Base-by-base conservation (phyloP, 768 basidiomycete species). In the Termitomyces sp. region DNA sequence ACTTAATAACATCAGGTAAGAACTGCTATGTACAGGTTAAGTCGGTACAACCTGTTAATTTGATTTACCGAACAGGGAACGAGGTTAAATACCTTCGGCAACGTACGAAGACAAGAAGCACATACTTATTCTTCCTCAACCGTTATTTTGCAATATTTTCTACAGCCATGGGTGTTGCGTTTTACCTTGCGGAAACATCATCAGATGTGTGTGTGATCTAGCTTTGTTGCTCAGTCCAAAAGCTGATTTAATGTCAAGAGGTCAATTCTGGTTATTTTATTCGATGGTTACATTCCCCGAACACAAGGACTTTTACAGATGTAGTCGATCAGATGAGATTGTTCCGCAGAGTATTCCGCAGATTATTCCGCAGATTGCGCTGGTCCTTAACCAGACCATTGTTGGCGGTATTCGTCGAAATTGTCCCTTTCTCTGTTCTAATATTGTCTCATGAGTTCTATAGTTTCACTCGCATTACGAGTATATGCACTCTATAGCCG, bases 31-130 rank as follows among this genome's bases (percentile, higher is more conserved):
- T 27, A 29, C 18, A 20, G 13, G 23, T 42, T 32, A n/a, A n/a
- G n/a, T 16, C 46, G 11, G 44, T 13, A 23, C 42, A 20, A n/a
- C 40, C 16, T 15, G 49, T 23, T 32, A 47, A 23, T 42, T 15
- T 11, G 5, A 3, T 35, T n/a, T n/a, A n/a, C n/a, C n/a, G n/a
- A n/a, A 9, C 41, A 74, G 75, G 65, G 2, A 56, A 64, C 49
- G 80, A 82, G 60, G 62, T 78, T 32, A 59, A 68, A 12, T 70
- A 72, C 45, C 61, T 83, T 5, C 82, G 82, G 82, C 65, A 64
- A 51, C 67, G 70, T 42, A 72, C 71, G 1, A 73, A 72, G 50
- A 68, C 64, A 1, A 48, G 57, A 9, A 74, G 76, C 49, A 68
- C 76, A 1, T 70, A 71, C 27, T 69, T 74, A 60, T 82, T 82